These are phyloP conservation scores for Brasenia schreberi DNA, from an alignment of 164 flowering plant genomes.

Conservation along the genomic window DNA sequence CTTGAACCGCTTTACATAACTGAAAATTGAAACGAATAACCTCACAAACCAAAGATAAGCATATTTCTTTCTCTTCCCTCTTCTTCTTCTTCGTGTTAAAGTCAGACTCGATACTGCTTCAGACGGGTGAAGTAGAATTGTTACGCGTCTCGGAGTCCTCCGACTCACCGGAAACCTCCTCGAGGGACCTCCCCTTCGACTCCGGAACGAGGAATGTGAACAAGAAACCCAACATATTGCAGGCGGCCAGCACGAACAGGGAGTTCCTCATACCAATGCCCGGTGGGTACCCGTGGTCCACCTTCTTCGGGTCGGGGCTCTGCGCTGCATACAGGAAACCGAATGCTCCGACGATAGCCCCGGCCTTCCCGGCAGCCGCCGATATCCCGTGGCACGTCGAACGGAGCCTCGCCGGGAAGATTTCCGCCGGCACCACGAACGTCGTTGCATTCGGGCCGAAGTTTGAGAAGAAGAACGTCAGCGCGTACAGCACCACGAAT, in stretches of 20 bases:
- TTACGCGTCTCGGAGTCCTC: neutral
- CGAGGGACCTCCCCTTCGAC: constrained; percentile 12
- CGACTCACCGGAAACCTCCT: constrained; percentile 9
- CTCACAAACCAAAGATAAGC: no score
- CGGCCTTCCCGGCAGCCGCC: constrained; percentile 5
- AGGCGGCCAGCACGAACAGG: constrained; percentile 4
- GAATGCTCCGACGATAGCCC: constrained; percentile 4
- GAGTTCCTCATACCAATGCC: constrained; percentile 11
- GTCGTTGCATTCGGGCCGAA: constrained; percentile 13
- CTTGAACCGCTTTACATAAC: no score
- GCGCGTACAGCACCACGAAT: constrained; percentile 7
- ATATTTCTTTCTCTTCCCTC: no score
- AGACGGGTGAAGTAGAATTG: neutral
- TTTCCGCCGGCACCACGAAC: constrained; percentile 4
- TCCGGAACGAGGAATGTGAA: constrained; percentile 13
- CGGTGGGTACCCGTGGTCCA: constrained; percentile 8
- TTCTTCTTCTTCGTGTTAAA: no score
- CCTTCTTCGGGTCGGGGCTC: constrained; percentile 1
- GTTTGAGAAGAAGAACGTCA: constrained; percentile 14
- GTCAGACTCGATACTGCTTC: no score
- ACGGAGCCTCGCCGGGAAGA: constrained; percentile 4
- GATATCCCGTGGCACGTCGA: constrained; percentile 13
- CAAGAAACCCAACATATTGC: constrained; percentile 5
- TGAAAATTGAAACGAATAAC: no score
- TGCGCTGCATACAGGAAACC: constrained; percentile 15